These are phyloP conservation scores for Populus tomentosa DNA, from an alignment of 441 rosid genomes.

Conservation along the genomic window DNA sequence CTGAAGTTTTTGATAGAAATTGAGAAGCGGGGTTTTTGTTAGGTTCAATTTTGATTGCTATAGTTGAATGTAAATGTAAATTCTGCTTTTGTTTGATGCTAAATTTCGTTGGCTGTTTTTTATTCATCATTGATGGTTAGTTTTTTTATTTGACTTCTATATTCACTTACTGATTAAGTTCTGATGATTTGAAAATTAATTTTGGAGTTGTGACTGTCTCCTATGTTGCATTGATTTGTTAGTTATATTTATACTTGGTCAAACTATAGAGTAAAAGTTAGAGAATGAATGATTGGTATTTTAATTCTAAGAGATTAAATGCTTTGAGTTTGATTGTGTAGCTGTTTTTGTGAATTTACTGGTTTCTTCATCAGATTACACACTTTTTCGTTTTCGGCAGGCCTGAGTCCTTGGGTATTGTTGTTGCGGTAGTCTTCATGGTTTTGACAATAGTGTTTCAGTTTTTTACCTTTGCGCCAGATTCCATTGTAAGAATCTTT, in stretches of 20 bases:
- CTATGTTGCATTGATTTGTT: background rate
- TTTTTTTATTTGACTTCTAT: too few relatives aligned
- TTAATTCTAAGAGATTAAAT: background rate
- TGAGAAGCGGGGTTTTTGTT: background rate
- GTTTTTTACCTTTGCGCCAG: constrained; percentile 83
- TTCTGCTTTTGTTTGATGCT: background rate
- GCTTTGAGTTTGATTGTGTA: background rate
- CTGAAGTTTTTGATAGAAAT: background rate
- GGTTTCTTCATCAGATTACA: background rate
- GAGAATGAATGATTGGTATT: background rate
- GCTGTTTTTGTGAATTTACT: background rate
- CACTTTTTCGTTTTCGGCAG: constrained; percentile 40
- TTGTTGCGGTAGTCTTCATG: constrained; percentile 76
- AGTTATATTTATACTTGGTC: background rate
- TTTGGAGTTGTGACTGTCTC: background rate
- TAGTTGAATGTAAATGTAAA: background rate
- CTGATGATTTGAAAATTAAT: background rate
- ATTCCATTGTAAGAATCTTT: constrained; percentile 63
- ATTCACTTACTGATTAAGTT: background rate
- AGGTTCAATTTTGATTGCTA: constrained; percentile 1
- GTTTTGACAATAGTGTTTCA: constrained; percentile 78
- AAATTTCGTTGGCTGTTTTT: background rate
- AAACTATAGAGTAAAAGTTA: background rate
- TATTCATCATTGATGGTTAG: background rate
- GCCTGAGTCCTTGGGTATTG: constrained; percentile 94